phyloP scores from a whole-genome alignment of 768 basidiomycete genomes.

The Dentipellis sp. region DNA sequence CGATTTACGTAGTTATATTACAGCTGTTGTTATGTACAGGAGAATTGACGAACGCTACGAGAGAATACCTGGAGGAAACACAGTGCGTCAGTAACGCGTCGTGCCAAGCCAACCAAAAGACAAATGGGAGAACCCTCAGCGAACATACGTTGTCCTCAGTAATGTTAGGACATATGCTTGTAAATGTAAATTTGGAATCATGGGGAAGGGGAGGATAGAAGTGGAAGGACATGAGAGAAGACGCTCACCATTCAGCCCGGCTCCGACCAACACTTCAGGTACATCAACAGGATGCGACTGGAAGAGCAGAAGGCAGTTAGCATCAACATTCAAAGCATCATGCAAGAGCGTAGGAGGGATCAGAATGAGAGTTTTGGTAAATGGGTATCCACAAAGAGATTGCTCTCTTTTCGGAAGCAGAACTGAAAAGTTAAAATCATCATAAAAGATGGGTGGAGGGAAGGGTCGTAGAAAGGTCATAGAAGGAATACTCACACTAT shows the following conservation, averaged over 20 bases:
- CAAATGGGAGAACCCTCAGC: conserved; percentile 9
- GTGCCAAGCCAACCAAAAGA: background rate
- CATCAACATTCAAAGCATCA: background rate
- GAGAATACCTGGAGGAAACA: too few relatives aligned
- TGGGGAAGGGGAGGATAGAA: conserved; percentile 3
- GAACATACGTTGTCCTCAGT: conserved; percentile 17
- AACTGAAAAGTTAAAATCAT: conserved; percentile 12
- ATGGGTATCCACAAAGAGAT: conserved; percentile 15
- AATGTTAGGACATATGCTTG: conserved; percentile 17
- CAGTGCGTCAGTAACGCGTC: too few relatives aligned
- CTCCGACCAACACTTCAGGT: background rate
- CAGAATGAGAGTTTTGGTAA: conserved; percentile 11
- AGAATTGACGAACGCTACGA: too few relatives aligned
- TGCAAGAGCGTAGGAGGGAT: background rate
- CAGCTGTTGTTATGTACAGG: too few relatives aligned
- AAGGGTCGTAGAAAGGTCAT: background rate
- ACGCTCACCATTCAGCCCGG: conserved; percentile 2
- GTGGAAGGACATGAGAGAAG: background rate
- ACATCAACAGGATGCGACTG: background rate
- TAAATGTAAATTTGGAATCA: conserved; percentile 11
- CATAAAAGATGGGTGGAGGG: conserved; percentile 3
- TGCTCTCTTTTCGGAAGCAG: conserved; percentile 17
- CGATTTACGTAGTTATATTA: too few relatives aligned
- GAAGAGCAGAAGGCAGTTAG: background rate
- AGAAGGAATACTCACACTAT: background rate